phyloP scores from a whole-genome alignment of 768 basidiomycete genomes.

The Tremella yokohamensis region DNA sequence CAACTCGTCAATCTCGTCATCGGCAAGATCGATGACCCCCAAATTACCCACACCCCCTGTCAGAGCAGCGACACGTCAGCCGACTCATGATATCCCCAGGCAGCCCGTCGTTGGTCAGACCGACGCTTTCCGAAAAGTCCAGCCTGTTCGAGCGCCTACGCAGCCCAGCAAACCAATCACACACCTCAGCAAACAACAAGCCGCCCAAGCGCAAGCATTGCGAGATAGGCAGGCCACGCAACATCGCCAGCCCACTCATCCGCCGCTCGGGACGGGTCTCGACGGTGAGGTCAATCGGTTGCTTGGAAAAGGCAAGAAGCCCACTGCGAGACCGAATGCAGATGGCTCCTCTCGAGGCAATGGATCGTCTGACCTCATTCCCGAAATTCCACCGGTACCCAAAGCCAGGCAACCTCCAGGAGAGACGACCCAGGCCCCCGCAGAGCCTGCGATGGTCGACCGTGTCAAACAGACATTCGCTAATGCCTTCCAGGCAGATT shows the following conservation, averaged over 20 bases:
- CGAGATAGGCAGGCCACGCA: not conserved
- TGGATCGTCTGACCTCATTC: not conserved
- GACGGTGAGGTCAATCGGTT: not conserved
- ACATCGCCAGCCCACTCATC: not conserved
- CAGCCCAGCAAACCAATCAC: not conserved
- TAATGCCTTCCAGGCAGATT: slow-evolving; percentile 20
- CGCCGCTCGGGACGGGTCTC: not conserved
- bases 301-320: slow-evolving; percentile 1
- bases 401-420: not conserved
- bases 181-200: slow-evolving; percentile 1
- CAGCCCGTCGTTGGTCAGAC: not conserved
- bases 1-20: not conserved
- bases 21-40: not conserved
- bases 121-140: not conserved
- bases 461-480: slow-evolving; percentile 6
- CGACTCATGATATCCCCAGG: not conserved
- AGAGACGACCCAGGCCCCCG: not conserved
- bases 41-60: slow-evolving; percentile 15
- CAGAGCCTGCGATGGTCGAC: not conserved
- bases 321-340: not conserved
- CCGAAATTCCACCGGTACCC: not conserved
- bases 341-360: not conserved
- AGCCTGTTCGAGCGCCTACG: not conserved
- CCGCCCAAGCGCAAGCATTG: not conserved
- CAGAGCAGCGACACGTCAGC: slow-evolving; percentile 7